phyloP scores from a whole-genome alignment of 805 yeast species.

The Metschnikowia orientalis region DNA sequence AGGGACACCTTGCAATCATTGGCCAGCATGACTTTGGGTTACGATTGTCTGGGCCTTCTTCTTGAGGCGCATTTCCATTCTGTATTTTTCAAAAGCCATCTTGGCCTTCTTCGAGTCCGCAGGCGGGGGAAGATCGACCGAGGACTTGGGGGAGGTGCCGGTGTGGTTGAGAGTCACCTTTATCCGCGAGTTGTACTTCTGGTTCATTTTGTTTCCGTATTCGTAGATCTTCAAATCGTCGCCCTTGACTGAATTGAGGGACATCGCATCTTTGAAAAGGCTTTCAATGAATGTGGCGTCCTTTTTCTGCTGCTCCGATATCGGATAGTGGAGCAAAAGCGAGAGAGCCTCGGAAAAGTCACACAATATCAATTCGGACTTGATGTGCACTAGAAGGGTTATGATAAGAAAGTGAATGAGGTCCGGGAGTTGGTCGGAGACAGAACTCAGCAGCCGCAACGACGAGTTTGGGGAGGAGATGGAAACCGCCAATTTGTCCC shows the following conservation, averaged over 20 bases:
- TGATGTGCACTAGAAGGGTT: constrained; percentile 41
- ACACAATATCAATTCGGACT: constrained; percentile 39
- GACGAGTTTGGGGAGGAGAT: constrained; percentile 6
- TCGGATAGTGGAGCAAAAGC: constrained; percentile 48
- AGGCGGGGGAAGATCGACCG: constrained; percentile 8
- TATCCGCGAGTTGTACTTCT: constrained; percentile 35
- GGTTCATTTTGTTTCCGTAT: constrained; percentile 39
- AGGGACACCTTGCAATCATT: no score
- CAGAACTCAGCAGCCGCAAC: no score
- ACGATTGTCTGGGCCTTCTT: constrained; percentile 31
- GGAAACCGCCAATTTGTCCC: constrained; percentile 47
- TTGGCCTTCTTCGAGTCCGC: constrained; percentile 28
- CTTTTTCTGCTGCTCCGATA: constrained; percentile 15
- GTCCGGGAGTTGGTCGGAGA: constrained; percentile 23
- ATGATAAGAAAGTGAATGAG: constrained; percentile 41
- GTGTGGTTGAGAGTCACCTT: constrained; percentile 20
- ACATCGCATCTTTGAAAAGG: constrained; percentile 32
- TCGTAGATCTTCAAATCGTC: constrained; percentile 37
- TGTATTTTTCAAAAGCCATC: constrained; percentile 41
- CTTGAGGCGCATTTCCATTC: constrained; percentile 46
- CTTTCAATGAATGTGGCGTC: constrained; percentile 21
- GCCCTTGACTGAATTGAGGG: constrained; percentile 29
- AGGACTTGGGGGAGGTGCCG: constrained; percentile 19
- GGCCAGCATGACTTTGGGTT: no score
- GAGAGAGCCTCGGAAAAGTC: constrained; percentile 52